Base-by-base conservation (phyloP, 2,329 filamentous ascomycete genomes). In the Aspergillus oerlinghausenensis region DNA sequence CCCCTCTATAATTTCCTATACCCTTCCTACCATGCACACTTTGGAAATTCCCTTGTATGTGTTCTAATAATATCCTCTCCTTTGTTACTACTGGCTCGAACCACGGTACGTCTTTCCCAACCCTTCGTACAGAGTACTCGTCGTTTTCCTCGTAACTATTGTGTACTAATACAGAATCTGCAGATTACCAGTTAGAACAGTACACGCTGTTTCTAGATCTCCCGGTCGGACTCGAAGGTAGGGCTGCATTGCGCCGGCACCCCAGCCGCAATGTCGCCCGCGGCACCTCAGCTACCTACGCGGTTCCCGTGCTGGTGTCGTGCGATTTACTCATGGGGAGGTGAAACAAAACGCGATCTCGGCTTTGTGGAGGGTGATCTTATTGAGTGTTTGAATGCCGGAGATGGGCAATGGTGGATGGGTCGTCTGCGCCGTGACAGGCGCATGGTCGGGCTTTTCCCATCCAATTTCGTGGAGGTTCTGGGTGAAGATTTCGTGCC, bases 371-470 rank as follows among this genome's bases (percentile, higher is more conserved):
- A 99, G 75, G 94, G 94, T 62, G 94, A 99, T 75, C 77, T 99
- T 64, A 99, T 99, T 73, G 94, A 99, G 83, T 97, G 93, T 70
- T 82, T 99, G 53, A 99, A 99, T 73, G 94, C 94, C 21, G 94
- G 94, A 61, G 94, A 99, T 77, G 94, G 94, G 52, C 92, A 90
- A 49, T 99, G 94, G 94, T 99, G 94, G 94, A 96, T 92, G 77
- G 94, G 94, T 50, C 86, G 93, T 61, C 77, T 99, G 70, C 90
- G 88, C 70, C 86, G 94, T 65, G 94, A 99, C 76, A 88, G 89
- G 73, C 86, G 92, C 69, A 92, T 93, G 68, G 88, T 97, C 67
- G 94, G 94, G 54, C 81, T 94, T 21, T 99, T 99, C 69, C 94
- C 94, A 0, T 97, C 92, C 68, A 99, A 99, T 77, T 99, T 99